Evolutionary conservation across 352 stramenopile genomes (phyloP), one percentile per base, ranked within the genome.

Genomic region (Pythium coloratum): DNA sequence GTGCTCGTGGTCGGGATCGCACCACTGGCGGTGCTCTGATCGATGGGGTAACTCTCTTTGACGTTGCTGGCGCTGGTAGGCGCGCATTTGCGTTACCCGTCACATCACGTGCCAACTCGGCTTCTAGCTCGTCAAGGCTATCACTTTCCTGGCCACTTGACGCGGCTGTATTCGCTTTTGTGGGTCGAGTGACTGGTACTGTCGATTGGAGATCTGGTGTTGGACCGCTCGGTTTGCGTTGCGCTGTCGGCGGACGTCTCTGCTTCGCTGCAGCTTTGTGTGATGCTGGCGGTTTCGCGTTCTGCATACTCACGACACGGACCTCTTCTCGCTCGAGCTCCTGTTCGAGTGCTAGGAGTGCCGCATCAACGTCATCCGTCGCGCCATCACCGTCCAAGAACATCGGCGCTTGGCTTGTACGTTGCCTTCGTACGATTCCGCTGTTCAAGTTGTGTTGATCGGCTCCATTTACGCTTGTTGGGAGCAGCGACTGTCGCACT

Each of bases 51-150:
- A 13, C 38, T 44, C 38, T 44, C 38, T 44, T 44, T 4, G 13
- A 13, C 3, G 38, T 6, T 44, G 10, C 13, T 44, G 13, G 38
- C 3, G 38, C 9, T 44, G 38, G 14, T 42, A 12, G 9, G 3
- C 36, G 36, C 36, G 36, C 14, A 14, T 16, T 44, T 18, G 38
- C 38, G 38, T 13, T 18, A 44, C 10, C 13, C 38, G 13, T 18
- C 16, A 65, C 32, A 34, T 50, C 50, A 6, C 34, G 32, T 5
- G 14, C 20, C 24, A 86, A 55, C 59, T 88, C 78, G 14, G 61
- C 58, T 62, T 90, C 77, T 5, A 90, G 72, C 44, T 82, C 65
- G 30, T 76, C 76, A 7, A 87, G 64, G 6, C 70, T 70, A 51
- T 77, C 71, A 40, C 72, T 84, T 7, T 66, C 33, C 13, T 66